Base-by-base conservation (phyloP, 176 grass and related monocot genomes). In the Phyllostachys edulis region DNA sequence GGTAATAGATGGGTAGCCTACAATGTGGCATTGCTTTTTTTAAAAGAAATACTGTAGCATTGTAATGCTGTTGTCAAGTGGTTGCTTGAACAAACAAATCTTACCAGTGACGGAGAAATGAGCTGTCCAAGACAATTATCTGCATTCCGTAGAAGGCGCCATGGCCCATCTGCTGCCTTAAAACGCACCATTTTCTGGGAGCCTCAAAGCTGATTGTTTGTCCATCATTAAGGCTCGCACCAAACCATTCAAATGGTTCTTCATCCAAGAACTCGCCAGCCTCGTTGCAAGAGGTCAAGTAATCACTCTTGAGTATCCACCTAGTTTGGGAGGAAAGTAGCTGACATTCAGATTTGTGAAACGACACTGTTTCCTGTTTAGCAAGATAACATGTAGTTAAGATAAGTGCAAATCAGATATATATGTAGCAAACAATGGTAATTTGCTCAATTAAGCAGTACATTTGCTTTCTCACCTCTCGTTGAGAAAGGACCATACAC, bases 81-180 rank as follows among this genome's bases (percentile, higher is more conserved):
- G 56, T 57, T 83, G 80, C 51, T 74, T 73, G 57, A 45, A 14
- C 13, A 75, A 89, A 77, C 20, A 76, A 41, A 11, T 52, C 51
- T 32, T 91, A 94, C 92, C 91, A 98, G 73, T 37, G 87, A 82
- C 50, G 91, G 93, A 54, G 81, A 84, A 46, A 93, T 86, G 73
- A 94, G 87, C n/a, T 91, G 88, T 72, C 92, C 92, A 85, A 93
- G 49, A 92, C 72, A 56, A 98, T 20, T 71, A 95, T 80, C 41
- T 81, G 87, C 91, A 98, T 90, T 49, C 85, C 84, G 7, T 92
- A 92, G 80, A 98, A 94, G 41, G 96, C 93, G 23, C 96, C 96
- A 87, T 95, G 96, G 37, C 87, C 85, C 77, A 83, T 94, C 77
- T 87, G 60, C 64, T 98, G 85, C 44, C 85, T 92, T 84, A 93